Evolutionary conservation across 2,329 filamentous ascomycete species (phyloP).

Genomic region (Penicillium sp.): DNA sequence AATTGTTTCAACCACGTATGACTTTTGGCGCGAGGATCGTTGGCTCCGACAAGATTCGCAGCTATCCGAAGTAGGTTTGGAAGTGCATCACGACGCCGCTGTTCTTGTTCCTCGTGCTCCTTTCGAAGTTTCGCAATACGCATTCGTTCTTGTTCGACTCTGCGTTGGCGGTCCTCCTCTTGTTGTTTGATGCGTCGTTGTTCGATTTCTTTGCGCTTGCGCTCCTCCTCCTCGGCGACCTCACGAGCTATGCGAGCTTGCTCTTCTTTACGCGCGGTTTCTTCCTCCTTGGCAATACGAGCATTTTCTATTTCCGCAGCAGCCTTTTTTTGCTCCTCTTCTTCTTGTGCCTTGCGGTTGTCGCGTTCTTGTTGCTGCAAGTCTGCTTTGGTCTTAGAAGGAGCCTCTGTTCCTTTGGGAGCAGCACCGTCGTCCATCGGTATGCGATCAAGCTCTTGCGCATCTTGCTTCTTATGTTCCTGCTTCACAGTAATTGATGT

Average conservation of each 20-base stretch:
- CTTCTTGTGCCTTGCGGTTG: constrained; percentile 6
- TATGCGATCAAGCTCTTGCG: constrained; percentile 25
- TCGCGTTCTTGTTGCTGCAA: constrained; percentile 5
- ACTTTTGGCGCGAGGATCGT: constrained; percentile 39
- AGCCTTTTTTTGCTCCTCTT: constrained; percentile 21
- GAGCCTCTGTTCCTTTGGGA: constrained; percentile 19
- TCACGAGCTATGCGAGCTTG: constrained; percentile 34
- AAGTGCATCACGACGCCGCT: constrained; percentile 43
- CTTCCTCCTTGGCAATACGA: constrained; percentile 31
- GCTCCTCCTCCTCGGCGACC: constrained; percentile 41
- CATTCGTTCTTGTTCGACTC: constrained; percentile 39
- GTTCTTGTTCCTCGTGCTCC: constrained; percentile 45
- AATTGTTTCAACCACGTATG: constrained; percentile 44
- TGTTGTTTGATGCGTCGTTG: constrained; percentile 41
- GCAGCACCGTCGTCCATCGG: constrained; percentile 23
- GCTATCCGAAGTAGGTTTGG: constrained; percentile 43
- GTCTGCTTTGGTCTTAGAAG: constrained; percentile 22
- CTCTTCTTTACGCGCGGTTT: constrained; percentile 22
- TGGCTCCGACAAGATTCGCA: constrained; percentile 43
- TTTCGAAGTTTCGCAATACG: constrained; percentile 41
- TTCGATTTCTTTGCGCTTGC: constrained; percentile 40
- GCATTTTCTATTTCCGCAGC: constrained; percentile 27
- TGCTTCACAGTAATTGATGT: constrained; percentile 25
- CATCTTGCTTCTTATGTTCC: constrained; percentile 28
- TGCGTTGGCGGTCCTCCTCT: constrained; percentile 44